Conservation (phyloP, 2,329 filamentous ascomycete species). For the Cyphellophora europaea region DNA sequence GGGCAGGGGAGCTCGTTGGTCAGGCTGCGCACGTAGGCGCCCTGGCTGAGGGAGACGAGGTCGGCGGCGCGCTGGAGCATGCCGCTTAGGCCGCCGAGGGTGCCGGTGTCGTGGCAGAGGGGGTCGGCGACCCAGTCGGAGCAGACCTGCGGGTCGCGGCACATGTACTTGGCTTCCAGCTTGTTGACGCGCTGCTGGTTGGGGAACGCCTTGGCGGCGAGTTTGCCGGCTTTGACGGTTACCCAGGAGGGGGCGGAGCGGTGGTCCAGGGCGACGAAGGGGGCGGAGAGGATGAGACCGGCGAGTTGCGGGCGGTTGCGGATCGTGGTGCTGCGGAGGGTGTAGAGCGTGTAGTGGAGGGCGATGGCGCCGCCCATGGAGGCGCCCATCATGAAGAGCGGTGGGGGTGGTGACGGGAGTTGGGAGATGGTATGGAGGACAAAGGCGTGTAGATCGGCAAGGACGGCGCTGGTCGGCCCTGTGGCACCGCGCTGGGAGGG, state of each 20-base stretch:
- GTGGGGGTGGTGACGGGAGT: conserved; percentile 29
- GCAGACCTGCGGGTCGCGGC: conserved; percentile 56
- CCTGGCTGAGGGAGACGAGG: conserved; percentile 44
- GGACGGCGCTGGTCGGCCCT: conserved; percentile 62
- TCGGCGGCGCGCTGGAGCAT: conserved; percentile 65
- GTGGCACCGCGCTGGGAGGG: conserved; percentile 52
- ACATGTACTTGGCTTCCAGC: conserved; percentile 55
- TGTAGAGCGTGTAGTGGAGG: conserved; percentile 46
- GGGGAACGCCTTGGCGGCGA: conserved; percentile 61
- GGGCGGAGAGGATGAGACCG: conserved; percentile 68
- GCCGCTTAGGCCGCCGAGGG: conserved; percentile 67
- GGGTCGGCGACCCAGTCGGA: conserved; percentile 54
- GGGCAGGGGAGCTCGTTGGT: conserved; percentile 38
- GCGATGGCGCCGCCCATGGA: conserved; percentile 82
- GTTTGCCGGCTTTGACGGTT: conserved; percentile 55
- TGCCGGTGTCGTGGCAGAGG: conserved; percentile 74
- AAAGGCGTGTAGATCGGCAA: conserved; percentile 72
- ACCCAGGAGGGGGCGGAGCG: conserved; percentile 54
- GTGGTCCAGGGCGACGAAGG: conserved; percentile 65
- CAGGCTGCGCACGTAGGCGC: conserved; percentile 7
- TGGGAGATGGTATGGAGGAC: conserved; percentile 44
- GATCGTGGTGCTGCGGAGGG: conserved; percentile 27
- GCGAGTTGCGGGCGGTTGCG: conserved; percentile 52
- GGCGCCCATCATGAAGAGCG: conserved; percentile 80
- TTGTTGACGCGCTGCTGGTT: conserved; percentile 56